Conservation (phyloP, 768 basidiomycete species). For the Phlebiopsis flavidoalba region DNA sequence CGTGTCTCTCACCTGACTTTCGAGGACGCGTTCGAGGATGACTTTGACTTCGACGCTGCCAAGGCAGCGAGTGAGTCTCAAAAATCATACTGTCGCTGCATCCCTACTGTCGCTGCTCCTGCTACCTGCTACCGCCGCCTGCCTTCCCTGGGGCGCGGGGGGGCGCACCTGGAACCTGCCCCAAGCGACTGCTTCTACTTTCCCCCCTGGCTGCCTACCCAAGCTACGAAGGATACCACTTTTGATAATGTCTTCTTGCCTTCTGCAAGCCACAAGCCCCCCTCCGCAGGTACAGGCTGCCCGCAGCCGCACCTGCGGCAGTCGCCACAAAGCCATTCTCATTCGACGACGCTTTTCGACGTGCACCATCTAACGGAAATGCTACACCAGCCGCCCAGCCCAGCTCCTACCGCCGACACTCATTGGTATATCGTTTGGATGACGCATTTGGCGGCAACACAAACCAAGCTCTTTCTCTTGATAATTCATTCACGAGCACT, state of each 20-base stretch:
- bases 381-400: slow-evolving; percentile 4
- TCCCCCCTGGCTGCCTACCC: slow-evolving; percentile 21
- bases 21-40: slow-evolving; percentile 57
- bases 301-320: slow-evolving; percentile 6
- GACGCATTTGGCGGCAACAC: slow-evolving; percentile 53
- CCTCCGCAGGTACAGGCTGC: not conserved
- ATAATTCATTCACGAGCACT: slow-evolving; percentile 33
- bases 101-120: slow-evolving; percentile 17
- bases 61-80: slow-evolving; percentile 16
- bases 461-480: slow-evolving; percentile 35
- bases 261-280: slow-evolving; percentile 1
- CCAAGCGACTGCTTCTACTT: not conserved
- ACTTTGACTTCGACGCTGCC: slow-evolving; percentile 58
- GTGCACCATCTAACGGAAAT: slow-evolving; percentile 18
- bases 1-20: slow-evolving; percentile 48
- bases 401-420: slow-evolving; percentile 14
- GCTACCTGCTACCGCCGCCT: no score
- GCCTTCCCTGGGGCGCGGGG: not conserved
- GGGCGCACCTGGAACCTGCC: no score
- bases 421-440: slow-evolving; percentile 39
- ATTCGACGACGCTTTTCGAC: slow-evolving; percentile 48
- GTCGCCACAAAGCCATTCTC: slow-evolving; percentile 22
- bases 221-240: slow-evolving; percentile 16
- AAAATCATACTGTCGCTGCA: slow-evolving; percentile 10
- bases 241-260: slow-evolving; percentile 33